Evolutionary conservation across 768 basidiomycete genomes (phyloP).

Genomic region (Rhodotorula taiwanensis): DNA sequence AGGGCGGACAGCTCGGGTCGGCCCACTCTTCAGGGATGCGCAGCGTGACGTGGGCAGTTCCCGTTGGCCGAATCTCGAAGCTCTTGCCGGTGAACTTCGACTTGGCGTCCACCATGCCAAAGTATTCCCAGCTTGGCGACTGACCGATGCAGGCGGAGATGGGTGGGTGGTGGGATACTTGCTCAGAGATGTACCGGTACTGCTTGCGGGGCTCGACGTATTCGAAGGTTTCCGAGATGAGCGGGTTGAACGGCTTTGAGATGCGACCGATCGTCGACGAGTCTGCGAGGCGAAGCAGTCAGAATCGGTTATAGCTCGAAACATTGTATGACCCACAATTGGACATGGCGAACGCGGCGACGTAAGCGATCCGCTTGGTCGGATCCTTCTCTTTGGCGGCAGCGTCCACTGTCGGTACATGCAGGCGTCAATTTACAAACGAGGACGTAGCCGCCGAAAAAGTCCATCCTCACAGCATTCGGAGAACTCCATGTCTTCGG

Average conservation of each 20-base stretch:
- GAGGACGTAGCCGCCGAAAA: constrained; percentile 1
- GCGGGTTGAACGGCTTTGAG: constrained; percentile 94
- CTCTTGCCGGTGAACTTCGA: constrained; percentile 95
- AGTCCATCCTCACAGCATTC: constrained; percentile 74
- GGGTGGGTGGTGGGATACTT: constrained; percentile 65
- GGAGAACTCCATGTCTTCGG: constrained; percentile 96
- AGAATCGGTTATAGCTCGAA: background rate
- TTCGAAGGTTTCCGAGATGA: constrained; percentile 92
- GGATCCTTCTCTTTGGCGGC: constrained; percentile 71
- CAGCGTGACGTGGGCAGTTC: constrained; percentile 82
- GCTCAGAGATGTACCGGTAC: constrained; percentile 89
- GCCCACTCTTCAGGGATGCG: constrained; percentile 63
- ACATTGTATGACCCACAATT: background rate
- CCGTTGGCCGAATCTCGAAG: constrained; percentile 92
- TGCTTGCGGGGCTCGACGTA: constrained; percentile 79
- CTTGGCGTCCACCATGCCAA: constrained; percentile 81
- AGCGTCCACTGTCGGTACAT: constrained; percentile 55
- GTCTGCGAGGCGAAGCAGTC: constrained; percentile 43
- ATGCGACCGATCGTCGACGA: constrained; percentile 92
- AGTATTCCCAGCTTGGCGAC: constrained; percentile 81
- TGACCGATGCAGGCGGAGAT: constrained; percentile 95
- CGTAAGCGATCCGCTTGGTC: constrained; percentile 75
- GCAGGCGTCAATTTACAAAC: background rate
- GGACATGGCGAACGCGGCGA: constrained; percentile 94
- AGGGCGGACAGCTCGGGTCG: constrained; percentile 54